phyloP scores from a whole-genome alignment of 2,329 filamentous ascomycete species.

The Cadophora sp. region DNA sequence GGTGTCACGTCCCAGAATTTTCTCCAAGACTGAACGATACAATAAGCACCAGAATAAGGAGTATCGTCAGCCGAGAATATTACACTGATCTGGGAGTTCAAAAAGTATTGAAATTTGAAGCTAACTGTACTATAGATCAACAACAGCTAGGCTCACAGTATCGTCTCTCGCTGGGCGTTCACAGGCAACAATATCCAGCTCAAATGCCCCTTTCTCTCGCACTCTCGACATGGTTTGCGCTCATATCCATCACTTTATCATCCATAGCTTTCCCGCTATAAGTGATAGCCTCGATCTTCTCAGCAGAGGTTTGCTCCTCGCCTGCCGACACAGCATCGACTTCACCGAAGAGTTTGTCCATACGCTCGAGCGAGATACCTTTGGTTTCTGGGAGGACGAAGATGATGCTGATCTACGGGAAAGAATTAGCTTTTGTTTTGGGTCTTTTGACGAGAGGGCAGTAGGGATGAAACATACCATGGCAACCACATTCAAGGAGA shows the following conservation, averaged over 20 bases:
- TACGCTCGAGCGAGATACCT: conserved; percentile 59
- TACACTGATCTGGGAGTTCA: no score
- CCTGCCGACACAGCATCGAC: conserved; percentile 38
- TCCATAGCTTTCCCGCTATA: conserved; percentile 25
- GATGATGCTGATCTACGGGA: conserved; percentile 51
- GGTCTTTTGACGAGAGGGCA: not conserved
- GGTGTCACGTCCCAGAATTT: no score
- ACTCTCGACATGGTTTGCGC: conserved; percentile 17
- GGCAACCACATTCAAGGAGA: conserved; percentile 47
- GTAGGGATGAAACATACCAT: conserved; percentile 32
- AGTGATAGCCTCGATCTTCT: conserved; percentile 39
- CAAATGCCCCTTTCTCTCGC: not conserved
- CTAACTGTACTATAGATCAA: no score
- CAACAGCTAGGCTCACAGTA: no score
- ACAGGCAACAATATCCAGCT: not conserved
- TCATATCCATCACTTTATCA: not conserved
- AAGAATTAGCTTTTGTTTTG: not conserved
- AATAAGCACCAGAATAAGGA: no score
- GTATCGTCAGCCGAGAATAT: no score
- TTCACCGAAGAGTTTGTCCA: conserved; percentile 58
- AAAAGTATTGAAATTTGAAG: no score
- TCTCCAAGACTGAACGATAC: no score
- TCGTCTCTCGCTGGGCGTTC: not conserved
- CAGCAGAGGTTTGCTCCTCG: conserved; percentile 41
- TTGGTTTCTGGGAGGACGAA: conserved; percentile 62